Base-by-base conservation (phyloP, 495 filamentous ascomycete species). In the Neurospora tetraspora region DNA sequence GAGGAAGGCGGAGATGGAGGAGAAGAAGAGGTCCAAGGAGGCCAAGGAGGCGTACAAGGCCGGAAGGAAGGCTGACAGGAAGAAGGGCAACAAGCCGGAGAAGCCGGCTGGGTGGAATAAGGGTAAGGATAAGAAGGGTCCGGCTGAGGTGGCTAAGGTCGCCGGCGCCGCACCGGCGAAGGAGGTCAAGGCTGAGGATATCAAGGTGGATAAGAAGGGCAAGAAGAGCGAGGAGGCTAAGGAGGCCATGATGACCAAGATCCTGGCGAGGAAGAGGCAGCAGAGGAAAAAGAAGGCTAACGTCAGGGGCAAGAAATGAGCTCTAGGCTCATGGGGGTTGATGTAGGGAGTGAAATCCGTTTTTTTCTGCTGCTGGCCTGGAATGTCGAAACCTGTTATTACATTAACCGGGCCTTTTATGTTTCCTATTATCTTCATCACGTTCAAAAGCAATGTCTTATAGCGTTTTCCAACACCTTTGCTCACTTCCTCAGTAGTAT, bases 261-360 rank as follows among this genome's bases (percentile, higher is more conserved):
- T 86, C 68, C 83, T 86, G 73, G 81, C 72, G 42, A 78, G 85
- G 75, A 86, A 85, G 78, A 75, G 84, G 75, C 78, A 82, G 80
- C 81, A 81, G 76, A 78, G 82, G 68, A 86, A 86, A 78, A 86
- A 86, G 82, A 86, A 86, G 80, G 82, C 80, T 18, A 73, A 75
- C 18, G 74, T 73, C 72, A 77, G 84, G 73, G 59, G 61, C 2
- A 73, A 75, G 36, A 77, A 77, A 70, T 73, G 76, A 73, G 53
- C 27, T 18, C 23, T 16, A 14, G 23, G 53, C 6, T 61, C 14
- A 8, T 61, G 12, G 27, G 7, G 27, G 14, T 61, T 34, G 31
- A 61, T 31, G 27, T 16, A 61, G 53, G 47, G 53, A 61, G 11
- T 8, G 23, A 12, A 23, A 23, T 23, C 2, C 10, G 42, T 45